phyloP scores from a whole-genome alignment of 2,329 filamentous ascomycete species.

The Zymoseptoria brevis region DNA sequence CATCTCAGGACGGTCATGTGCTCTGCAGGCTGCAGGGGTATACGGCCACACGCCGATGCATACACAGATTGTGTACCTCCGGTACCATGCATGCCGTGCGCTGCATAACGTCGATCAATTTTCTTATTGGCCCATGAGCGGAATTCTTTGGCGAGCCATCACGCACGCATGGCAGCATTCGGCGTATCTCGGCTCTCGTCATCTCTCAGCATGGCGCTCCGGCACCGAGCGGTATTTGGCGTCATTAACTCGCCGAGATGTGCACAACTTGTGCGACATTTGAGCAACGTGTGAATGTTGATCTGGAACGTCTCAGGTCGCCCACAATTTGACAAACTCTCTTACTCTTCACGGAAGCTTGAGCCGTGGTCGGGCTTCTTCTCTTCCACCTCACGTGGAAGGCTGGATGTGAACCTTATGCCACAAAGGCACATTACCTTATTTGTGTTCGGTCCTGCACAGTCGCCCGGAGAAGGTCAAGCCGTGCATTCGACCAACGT shows the following conservation, averaged over 20 bases:
- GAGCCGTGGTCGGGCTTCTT: not conserved
- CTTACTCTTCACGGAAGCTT: not conserved
- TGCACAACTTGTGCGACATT: not conserved
- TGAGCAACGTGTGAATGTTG: not conserved
- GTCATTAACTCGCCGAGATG: not conserved
- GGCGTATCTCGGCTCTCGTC: not conserved
- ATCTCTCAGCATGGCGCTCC: not conserved
- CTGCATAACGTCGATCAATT: not conserved
- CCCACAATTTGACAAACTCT: not conserved
- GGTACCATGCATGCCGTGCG: not conserved
- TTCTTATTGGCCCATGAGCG: not conserved
- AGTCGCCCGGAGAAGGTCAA: not conserved
- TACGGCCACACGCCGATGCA: not conserved
- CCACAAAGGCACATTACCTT: not conserved
- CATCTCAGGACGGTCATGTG: not conserved
- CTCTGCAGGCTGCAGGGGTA: not conserved
- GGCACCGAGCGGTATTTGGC: not conserved
- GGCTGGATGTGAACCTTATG: not conserved
- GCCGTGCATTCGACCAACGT: too few species aligned
- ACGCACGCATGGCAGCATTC: not conserved
- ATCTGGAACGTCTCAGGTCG: not conserved
- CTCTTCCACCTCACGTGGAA: not conserved
- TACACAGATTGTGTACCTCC: not conserved
- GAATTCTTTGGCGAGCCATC: not conserved
- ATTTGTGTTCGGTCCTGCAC: not conserved